These are phyloP conservation scores for Juglanconis juglandina DNA, from an alignment of 2,329 filamentous ascomycete genomes.

Conservation along the genomic window DNA sequence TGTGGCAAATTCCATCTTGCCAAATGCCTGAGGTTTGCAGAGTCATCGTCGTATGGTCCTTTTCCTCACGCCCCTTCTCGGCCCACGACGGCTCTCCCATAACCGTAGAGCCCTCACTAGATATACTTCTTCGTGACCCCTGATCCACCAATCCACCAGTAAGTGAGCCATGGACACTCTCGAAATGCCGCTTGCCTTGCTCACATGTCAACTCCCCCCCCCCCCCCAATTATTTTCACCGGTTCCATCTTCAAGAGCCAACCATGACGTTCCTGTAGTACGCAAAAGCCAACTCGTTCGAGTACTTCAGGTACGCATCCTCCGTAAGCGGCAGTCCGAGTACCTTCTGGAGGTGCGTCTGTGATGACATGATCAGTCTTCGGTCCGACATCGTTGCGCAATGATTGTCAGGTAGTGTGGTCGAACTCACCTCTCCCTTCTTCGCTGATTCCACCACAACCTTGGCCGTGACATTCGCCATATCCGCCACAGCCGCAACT, in stretches of 20 bases:
- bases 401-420: background rate
- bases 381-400: constrained; percentile 25
- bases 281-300: constrained; percentile 64
- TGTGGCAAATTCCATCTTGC: too few relatives aligned
- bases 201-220: background rate
- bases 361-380: constrained; percentile 32
- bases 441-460: constrained; percentile 55
- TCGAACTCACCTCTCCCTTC: constrained; percentile 52
- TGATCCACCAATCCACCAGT: background rate
- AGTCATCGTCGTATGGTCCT: too few relatives aligned
- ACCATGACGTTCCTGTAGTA: constrained; percentile 67
- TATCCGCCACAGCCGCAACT: constrained; percentile 75
- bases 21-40: too few relatives aligned
- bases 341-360: constrained; percentile 47
- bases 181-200: background rate
- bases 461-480: constrained; percentile 70
- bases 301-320: constrained; percentile 68
- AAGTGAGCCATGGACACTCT: background rate
- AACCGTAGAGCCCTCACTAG: too few relatives aligned
- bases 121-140: too few relatives aligned
- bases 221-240: background rate
- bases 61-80: too few relatives aligned
- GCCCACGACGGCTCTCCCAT: too few relatives aligned
- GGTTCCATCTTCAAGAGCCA: constrained; percentile 21
- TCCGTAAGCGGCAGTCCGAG: constrained; percentile 66